Evolutionary conservation across 2,329 filamentous ascomycete genomes (phyloP).

Genomic region (Trichoderma lentiforme): DNA sequence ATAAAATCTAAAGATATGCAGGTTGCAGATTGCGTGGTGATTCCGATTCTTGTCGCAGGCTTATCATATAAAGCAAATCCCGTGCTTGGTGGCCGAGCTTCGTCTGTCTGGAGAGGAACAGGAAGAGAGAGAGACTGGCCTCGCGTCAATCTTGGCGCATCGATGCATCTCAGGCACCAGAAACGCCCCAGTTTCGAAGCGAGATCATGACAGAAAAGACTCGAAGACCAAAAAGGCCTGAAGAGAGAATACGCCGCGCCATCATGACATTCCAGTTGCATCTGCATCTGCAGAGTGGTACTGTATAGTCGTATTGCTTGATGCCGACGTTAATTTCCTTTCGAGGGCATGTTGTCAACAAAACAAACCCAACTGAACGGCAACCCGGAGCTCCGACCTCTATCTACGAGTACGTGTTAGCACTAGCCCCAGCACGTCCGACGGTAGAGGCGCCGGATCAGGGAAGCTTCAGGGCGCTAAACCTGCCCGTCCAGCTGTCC

Average conservation of each 20-base stretch:
- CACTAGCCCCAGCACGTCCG: neutral
- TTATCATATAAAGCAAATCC: neutral
- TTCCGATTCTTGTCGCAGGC: neutral
- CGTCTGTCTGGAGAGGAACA: neutral
- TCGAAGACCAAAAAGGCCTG: neutral
- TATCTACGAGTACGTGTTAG: neutral
- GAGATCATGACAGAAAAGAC: neutral
- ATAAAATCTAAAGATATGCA: neutral
- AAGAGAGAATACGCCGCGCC: neutral
- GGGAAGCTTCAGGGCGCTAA: slow-evolving; percentile 6
- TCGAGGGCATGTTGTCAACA: neutral
- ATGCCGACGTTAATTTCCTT: neutral
- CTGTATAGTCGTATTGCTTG: neutral
- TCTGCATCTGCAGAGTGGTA: neutral
- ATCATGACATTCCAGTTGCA: neutral
- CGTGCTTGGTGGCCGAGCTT: neutral
- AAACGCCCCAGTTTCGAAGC: neutral
- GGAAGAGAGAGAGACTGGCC: neutral
- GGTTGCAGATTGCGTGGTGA: neutral
- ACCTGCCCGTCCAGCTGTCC: neutral
- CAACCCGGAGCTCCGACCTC: neutral
- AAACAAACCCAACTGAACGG: neutral
- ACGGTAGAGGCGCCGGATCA: neutral
- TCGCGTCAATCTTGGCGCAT: neutral
- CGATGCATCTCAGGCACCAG: neutral